Evolutionary conservation across 805 yeast genomes (phyloP), one percentile per base, ranked within the genome.

Genomic region (Candida railenensis): DNA sequence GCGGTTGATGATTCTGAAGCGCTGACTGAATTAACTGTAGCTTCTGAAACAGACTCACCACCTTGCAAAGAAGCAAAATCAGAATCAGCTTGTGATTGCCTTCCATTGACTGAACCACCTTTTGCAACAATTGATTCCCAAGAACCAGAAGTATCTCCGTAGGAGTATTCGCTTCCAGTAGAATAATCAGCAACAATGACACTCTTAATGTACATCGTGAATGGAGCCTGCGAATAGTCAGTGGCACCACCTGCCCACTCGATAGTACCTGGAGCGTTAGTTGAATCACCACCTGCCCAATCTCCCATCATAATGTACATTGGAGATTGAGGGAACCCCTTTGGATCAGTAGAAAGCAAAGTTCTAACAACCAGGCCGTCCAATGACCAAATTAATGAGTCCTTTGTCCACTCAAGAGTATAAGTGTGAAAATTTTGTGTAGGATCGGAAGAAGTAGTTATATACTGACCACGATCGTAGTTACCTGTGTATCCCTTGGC

Each of bases 241-340:
- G 89, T 81, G 16, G 54, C 48, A 47, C 95, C 96, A 48, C 92
- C 92, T 3, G 92, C 89, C 94, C 94, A 86, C 57, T 80, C 81
- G 47, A 86, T 84, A 1, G 91, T 85, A 42, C 92, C 92, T 34
- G 70, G 69, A 4, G 74, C 69, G 56, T 85, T 85, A 21, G 69
- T 54, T 22, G 86, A 69, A 63, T 85, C 90, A 61, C 94, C 94
- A 56, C 91, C 92, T 3, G 90, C 90, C 92, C 94, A 86, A 28
- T 82, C 67, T 53, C 94, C 92, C 50, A 80, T 70, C 59, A 70
- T 75, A 11, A 86, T 61, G 53, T 70, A 76, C 91, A 90, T 88
- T 42, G 97, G 97, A n/a, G 89, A 71, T 68, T 90, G 96, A 37
- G 97, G 97, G 65, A 79, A 91, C 3, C 96, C 96, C 58, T 81